Conservation (phyloP, 2,329 filamentous ascomycete genomes). For the Diaporthe capsici region DNA sequence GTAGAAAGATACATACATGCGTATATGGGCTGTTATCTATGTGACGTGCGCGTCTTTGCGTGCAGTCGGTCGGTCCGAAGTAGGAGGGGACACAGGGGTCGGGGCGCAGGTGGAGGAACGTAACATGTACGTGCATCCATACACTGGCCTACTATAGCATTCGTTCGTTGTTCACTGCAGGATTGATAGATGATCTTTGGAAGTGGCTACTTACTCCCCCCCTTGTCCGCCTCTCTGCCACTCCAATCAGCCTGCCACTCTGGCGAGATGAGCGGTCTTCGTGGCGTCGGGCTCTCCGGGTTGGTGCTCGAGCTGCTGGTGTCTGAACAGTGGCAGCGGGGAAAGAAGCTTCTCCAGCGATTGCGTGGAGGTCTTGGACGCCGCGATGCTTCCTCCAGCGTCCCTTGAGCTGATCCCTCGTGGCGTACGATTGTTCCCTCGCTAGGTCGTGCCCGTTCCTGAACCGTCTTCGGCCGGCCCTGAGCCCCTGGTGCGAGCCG, state of each 20-base stretch:
- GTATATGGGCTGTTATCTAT: neutral
- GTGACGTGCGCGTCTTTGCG: slow-evolving; percentile 9
- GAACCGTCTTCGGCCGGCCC: slow-evolving; percentile 28
- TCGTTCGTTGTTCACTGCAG: neutral
- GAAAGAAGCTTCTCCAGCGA: neutral
- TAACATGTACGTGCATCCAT: neutral
- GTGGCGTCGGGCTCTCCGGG: neutral
- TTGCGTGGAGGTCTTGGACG: neutral
- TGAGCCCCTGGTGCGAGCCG: slow-evolving; percentile 14
- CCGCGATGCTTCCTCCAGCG: neutral
- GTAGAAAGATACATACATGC: no score
- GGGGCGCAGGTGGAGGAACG: no score
- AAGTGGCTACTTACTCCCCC: neutral
- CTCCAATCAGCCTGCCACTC: neutral
- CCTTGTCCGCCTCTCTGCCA: neutral
- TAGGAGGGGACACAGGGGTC: neutral
- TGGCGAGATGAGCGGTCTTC: neutral
- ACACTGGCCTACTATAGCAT: neutral
- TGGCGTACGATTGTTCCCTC: slow-evolving; percentile 35
- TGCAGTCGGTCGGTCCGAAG: slow-evolving; percentile 16
- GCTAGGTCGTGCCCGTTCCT: slow-evolving; percentile 40
- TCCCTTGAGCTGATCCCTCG: slow-evolving; percentile 36
- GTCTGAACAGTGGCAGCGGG: neutral
- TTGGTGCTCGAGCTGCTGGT: no score
- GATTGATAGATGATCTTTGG: neutral